Evolutionary conservation across 495 filamentous ascomycete species (phyloP).

Genomic region (Tuber melanosporum): DNA sequence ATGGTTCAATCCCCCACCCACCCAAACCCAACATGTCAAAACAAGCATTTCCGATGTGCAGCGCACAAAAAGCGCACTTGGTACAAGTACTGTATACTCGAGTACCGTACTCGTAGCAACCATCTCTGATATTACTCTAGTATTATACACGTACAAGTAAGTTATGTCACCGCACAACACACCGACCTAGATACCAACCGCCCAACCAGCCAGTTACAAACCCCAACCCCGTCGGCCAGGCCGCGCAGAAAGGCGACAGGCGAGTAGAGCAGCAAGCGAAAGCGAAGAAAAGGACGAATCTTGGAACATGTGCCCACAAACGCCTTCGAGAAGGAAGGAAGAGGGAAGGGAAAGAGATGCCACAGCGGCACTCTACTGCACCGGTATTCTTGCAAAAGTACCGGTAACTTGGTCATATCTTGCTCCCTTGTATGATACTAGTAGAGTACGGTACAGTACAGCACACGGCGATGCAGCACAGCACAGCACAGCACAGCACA

Average conservation of each 20-base stretch:
- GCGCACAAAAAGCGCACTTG: not conserved
- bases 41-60: slow-evolving; percentile 3
- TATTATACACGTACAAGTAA: too few relatives aligned
- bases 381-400: not conserved
- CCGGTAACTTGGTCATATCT: not conserved
- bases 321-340: not conserved
- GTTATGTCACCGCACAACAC: not conserved
- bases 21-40: slow-evolving; percentile 8
- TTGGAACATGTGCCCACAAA: not conserved
- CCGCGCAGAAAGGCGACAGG: not conserved
- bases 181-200: not conserved
- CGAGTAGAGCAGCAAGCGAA: not conserved
- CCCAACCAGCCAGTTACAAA: not conserved
- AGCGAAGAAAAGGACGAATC: not conserved
- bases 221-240: not conserved
- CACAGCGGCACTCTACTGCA: too few relatives aligned
- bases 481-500: too few relatives aligned
- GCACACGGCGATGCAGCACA: too few relatives aligned
- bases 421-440: not conserved
- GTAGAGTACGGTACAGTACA: too few relatives aligned
- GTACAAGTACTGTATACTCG: too few relatives aligned
- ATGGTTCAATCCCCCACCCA: not conserved
- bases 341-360: too few relatives aligned
- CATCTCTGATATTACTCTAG: too few relatives aligned
- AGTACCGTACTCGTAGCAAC: not conserved